Percentiles rank a stretch among this genome's conserved stretches.
phyloP scores from a whole-genome alignment of 1,284 basidiomycete genomes.

The Trametes hirsuta region DNA sequence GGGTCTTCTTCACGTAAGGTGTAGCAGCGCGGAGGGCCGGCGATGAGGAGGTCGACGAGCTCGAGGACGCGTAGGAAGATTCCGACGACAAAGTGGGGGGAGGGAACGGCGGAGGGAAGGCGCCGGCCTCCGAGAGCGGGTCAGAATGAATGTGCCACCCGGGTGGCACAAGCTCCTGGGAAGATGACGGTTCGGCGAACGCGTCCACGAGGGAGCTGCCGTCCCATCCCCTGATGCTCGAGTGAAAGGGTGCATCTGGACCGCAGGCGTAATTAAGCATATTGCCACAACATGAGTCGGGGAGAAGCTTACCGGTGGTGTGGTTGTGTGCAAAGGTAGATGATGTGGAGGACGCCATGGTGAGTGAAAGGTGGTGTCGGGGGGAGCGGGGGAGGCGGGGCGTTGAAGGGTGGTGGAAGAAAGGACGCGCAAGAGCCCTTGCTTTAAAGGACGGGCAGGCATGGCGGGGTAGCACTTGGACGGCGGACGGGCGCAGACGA shows the following conservation, averaged over 20 bases:
- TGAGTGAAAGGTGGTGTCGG: background rate
- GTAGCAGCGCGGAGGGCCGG: background rate
- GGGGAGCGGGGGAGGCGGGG: background rate
- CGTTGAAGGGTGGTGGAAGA: slow-evolving; percentile 6
- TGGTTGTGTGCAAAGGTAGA: background rate
- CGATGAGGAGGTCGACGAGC: background rate
- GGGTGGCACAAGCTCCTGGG: slow-evolving; percentile 2
- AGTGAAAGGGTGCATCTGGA: background rate
- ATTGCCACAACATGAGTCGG: background rate
- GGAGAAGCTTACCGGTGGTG: background rate
- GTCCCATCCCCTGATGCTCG: background rate
- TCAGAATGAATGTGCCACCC: slow-evolving; percentile 13
- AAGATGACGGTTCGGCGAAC: background rate
- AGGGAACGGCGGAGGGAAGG: background rate
- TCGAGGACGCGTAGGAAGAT: slow-evolving; percentile 9
- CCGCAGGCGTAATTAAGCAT: background rate
- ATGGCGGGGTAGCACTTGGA: background rate
- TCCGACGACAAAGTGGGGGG: background rate
- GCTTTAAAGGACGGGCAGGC: slow-evolving; percentile 7
- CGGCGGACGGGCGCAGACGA: background rate
- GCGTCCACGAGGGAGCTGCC: background rate
- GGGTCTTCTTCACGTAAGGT: slow-evolving; percentile 1
- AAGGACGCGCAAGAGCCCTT: slow-evolving; percentile 5
- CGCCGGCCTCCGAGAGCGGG: background rate
- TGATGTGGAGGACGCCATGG: background rate